Evolutionary conservation across 1,284 basidiomycete genomes (phyloP).

Genomic region (Rhizoctonia solani): DNA sequence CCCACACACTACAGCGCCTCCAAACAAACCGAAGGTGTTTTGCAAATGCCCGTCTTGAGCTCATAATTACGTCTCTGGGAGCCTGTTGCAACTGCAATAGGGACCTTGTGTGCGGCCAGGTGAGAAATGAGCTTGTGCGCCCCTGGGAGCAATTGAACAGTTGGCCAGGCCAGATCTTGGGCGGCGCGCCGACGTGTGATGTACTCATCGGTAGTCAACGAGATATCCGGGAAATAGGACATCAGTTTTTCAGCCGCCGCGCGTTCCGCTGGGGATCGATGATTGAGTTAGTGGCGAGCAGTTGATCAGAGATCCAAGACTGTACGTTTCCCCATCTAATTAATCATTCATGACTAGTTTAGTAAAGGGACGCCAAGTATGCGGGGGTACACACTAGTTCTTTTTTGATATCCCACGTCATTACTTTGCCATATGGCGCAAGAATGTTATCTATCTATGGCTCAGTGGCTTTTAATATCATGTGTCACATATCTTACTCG

Average conservation of each 20-base stretch:
- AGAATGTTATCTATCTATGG: slow-evolving; percentile 63
- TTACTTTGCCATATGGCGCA: slow-evolving; percentile 67
- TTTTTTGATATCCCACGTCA: slow-evolving; percentile 80
- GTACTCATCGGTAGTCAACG: slow-evolving; percentile 63
- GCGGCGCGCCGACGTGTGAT: slow-evolving; percentile 56
- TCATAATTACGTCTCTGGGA: slow-evolving; percentile 65
- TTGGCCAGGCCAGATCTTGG: slow-evolving; percentile 69
- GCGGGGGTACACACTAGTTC: slow-evolving; percentile 52
- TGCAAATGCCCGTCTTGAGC: slow-evolving; percentile 65
- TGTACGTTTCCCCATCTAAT: slow-evolving; percentile 77
- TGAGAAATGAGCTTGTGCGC: slow-evolving; percentile 66
- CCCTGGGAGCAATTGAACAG: slow-evolving; percentile 68
- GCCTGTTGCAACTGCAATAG: slow-evolving; percentile 76
- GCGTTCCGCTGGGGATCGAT: slow-evolving; percentile 57
- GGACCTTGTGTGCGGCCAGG: slow-evolving; percentile 63
- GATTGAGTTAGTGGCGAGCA: not conserved
- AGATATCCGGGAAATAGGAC: slow-evolving; percentile 71
- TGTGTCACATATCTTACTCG: slow-evolving; percentile 55
- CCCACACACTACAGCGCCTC: slow-evolving; percentile 64
- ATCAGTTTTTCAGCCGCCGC: slow-evolving; percentile 67
- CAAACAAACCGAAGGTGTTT: slow-evolving; percentile 63
- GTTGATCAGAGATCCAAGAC: not conserved
- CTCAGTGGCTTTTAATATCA: not conserved
- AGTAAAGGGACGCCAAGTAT: not conserved
- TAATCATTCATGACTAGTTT: not conserved